Evolutionary conservation across 2,329 filamentous ascomycete species (phyloP).

Genomic region (Pseudogymnoascus destructans): DNA sequence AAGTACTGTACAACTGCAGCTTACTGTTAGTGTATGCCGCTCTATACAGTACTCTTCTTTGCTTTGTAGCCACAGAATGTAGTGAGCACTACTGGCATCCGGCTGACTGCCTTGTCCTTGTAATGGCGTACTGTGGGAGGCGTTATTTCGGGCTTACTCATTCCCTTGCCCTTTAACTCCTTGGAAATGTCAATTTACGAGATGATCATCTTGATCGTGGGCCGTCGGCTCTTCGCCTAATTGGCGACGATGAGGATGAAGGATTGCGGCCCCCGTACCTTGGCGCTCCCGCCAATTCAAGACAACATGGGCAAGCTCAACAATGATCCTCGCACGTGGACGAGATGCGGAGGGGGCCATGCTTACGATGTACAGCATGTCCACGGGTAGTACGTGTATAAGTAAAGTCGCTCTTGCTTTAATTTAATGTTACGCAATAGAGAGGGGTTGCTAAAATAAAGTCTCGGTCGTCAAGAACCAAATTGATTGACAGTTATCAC

Average conservation of each 20-base stretch:
- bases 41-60: background rate
- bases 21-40: background rate
- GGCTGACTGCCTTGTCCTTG: background rate
- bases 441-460: background rate
- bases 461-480: background rate
- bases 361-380: background rate
- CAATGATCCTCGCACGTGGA: background rate
- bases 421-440: background rate
- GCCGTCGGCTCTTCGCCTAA: background rate
- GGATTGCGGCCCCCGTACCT: background rate
- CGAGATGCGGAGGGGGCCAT: background rate
- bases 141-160: background rate
- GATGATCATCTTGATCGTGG: background rate
- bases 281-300: background rate
- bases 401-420: background rate
- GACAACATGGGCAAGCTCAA: background rate
- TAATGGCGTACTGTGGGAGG: background rate
- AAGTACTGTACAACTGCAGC: background rate
- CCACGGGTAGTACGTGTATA: background rate
- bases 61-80: background rate
- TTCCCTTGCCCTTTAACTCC: background rate
- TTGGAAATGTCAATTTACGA: background rate
- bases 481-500: background rate
- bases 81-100: background rate
- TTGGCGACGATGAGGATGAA: background rate